Percentiles rank a stretch among this genome's conserved stretches.
Evolutionary conservation across 768 basidiomycete genomes (phyloP).

Genomic region (Suillus alpinus): DNA sequence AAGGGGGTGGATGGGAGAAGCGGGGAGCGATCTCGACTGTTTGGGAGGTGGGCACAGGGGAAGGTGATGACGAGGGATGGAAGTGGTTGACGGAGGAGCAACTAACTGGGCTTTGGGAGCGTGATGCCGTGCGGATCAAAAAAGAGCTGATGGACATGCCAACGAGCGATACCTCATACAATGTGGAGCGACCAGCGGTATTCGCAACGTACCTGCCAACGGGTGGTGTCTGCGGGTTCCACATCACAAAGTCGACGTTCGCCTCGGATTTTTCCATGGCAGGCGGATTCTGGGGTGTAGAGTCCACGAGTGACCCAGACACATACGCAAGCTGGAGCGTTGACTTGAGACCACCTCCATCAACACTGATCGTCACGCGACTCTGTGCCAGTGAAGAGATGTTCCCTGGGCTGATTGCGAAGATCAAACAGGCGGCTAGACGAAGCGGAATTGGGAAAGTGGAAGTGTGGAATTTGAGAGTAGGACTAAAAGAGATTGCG

Average conservation of each 20-base stretch:
- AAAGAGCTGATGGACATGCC: conserved; percentile 22
- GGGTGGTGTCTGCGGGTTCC: conserved; percentile 45
- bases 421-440: conserved; percentile 34
- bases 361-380: conserved; percentile 44
- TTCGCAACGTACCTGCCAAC: conserved; percentile 41
- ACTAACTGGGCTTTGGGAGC: conserved; percentile 35
- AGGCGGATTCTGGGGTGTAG: conserved; percentile 20
- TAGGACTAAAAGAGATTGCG: conserved; percentile 28
- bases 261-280: conserved; percentile 13
- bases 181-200: conserved; percentile 13
- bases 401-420: conserved; percentile 35
- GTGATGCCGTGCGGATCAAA: conserved; percentile 39
- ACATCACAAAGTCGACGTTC: conserved; percentile 31
- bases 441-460: conserved; percentile 35
- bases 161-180: conserved; percentile 8
- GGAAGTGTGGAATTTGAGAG: conserved; percentile 48
- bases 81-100: conserved; percentile 36
- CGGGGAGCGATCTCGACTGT: conserved; percentile 35
- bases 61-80: conserved; percentile 10
- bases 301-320: conserved; percentile 11
- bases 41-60: conserved; percentile 32
- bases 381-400: conserved; percentile 28
- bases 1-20: conserved; percentile 44
- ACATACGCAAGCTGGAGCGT: conserved; percentile 46
- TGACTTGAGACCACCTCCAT: conserved; percentile 29